A percentile compares a stretch with the other conserved stretches of the same genome.
phyloP scores from a whole-genome alignment of 176 grass and related monocot species.

The Oryza meyeriana region DNA sequence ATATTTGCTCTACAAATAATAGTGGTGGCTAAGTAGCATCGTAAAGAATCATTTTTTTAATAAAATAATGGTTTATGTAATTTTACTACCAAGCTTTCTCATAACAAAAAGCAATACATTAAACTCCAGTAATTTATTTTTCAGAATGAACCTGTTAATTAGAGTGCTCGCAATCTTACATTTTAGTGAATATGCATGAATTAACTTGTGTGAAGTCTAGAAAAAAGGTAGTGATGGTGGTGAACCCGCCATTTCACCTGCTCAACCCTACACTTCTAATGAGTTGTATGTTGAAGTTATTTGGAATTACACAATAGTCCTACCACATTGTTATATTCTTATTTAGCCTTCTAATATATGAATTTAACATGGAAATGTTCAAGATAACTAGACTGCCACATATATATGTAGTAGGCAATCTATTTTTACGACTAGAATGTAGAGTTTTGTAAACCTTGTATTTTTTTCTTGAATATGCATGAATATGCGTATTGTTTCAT shows the following conservation, averaged over 20 bases:
- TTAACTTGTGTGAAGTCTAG: neutral
- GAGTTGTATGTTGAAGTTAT: too few relatives aligned
- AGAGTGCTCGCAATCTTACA: neutral
- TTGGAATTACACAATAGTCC: too few relatives aligned
- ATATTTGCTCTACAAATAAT: conserved; percentile 5
- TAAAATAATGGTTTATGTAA: conserved; percentile 3
- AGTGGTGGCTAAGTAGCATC: neutral
- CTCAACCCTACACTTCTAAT: neutral
- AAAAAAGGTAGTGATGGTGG: neutral
- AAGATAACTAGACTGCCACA: neutral
- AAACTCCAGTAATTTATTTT: neutral
- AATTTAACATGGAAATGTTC: neutral
- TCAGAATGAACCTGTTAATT: neutral
- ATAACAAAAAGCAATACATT: neutral
- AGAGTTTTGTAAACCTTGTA: neutral
- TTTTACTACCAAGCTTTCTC: neutral
- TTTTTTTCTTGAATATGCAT: too few relatives aligned
- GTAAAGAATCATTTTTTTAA: neutral
- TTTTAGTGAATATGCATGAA: neutral
- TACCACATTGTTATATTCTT: neutral
- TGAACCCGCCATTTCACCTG: neutral
- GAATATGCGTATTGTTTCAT: too few relatives aligned
- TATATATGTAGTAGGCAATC: neutral
- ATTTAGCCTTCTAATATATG: neutral
- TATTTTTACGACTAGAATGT: neutral